phyloP scores from a whole-genome alignment of 2,329 filamentous ascomycete genomes.

The Onygenales sp. region DNA sequence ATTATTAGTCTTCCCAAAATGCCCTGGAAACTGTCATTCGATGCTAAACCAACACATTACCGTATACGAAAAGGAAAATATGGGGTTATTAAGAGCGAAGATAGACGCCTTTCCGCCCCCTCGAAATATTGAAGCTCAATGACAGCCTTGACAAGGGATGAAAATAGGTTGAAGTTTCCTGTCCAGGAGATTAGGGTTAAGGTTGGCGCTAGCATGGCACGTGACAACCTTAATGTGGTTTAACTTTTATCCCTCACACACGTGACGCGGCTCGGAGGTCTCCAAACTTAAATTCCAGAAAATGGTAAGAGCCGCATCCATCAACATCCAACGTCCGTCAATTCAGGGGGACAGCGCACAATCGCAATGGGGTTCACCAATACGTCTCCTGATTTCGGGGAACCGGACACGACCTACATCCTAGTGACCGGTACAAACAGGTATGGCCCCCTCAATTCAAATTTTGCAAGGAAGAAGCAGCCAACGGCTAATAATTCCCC shows the following conservation, averaged over 20 bases:
- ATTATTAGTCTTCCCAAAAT: no score
- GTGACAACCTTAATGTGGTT: no score
- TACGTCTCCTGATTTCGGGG: neutral
- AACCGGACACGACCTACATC: conserved; percentile 34
- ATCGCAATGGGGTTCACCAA: neutral
- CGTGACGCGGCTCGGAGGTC: neutral
- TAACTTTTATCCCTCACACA: neutral
- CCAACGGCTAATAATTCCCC: neutral
- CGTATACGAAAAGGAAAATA: no score
- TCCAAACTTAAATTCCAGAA: neutral
- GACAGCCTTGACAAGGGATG: no score
- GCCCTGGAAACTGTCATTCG: no score
- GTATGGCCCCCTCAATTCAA: conserved; percentile 37
- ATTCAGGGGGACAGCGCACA: neutral
- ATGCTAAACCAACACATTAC: no score
- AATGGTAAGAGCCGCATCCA: neutral
- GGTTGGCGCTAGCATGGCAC: no score
- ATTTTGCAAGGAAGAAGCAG: neutral
- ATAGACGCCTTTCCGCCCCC: no score
- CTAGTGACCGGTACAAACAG: conserved; percentile 82
- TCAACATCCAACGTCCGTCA: neutral
- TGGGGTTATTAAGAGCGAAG: no score
- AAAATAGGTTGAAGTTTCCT: no score
- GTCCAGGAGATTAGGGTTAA: no score
- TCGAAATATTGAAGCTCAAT: no score